phyloP scores from a whole-genome alignment of 2,329 filamentous ascomycete species.

The Diplodia sapinea region DNA sequence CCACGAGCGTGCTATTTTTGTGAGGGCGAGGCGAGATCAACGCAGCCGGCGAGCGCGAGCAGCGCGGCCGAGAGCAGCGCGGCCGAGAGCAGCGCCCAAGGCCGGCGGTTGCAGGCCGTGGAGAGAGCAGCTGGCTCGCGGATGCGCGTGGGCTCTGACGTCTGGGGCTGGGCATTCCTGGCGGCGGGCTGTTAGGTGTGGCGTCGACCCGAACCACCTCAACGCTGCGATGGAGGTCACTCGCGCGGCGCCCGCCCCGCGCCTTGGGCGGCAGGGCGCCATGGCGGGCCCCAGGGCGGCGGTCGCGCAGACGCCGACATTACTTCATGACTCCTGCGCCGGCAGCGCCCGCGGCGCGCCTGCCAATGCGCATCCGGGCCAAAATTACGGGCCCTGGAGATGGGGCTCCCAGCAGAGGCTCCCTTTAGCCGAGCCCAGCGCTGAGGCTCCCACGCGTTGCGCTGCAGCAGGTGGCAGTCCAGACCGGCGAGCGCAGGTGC shows the following conservation, averaged over 20 bases:
- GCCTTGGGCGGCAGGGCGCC: background rate
- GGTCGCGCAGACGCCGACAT: background rate
- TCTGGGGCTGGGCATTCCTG: slow-evolving; percentile 21
- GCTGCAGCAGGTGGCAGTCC: slow-evolving; percentile 3
- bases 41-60: background rate
- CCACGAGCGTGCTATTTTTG: slow-evolving; percentile 21
- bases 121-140: background rate
- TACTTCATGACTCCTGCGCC: slow-evolving; percentile 18
- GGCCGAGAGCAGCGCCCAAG: slow-evolving; percentile 8
- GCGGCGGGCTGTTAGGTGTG: slow-evolving; percentile 21
- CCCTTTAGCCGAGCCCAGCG: slow-evolving; percentile 18
- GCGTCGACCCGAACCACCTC: slow-evolving; percentile 15
- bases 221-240: too few relatives aligned
- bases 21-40: slow-evolving; percentile 15
- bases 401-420: slow-evolving; percentile 8
- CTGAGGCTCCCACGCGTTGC: slow-evolving; percentile 17
- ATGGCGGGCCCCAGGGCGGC: slow-evolving; percentile 1
- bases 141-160: background rate
- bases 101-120: background rate
- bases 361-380: slow-evolving; percentile 3
- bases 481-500: slow-evolving; percentile 1
- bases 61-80: slow-evolving; percentile 18
- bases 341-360: slow-evolving; percentile 16
- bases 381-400: slow-evolving; percentile 17
- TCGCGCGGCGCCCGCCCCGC: background rate